Evolutionary conservation across 306 rosid species (phyloP), one percentile per base, ranked within the genome.

Genomic region (Cucurbita maxima): DNA sequence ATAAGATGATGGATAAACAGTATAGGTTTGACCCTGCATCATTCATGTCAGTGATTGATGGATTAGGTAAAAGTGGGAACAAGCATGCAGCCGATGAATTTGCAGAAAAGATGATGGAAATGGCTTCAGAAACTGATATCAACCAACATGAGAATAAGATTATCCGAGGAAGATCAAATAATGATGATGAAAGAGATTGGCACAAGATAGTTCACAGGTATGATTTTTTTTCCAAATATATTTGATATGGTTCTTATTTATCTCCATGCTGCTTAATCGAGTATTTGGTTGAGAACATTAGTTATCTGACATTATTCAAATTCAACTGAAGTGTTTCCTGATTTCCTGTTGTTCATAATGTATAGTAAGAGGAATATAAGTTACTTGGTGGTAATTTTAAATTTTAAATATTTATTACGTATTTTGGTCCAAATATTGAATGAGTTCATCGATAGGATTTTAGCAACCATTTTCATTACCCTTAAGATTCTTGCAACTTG

Each of bases 131-230:
- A 76, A 89, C 76, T 54, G 81, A 84, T 74, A 67, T 76, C 48
- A 71, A 22, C 77, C 84, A 48, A 75, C 75, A 37, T 56, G 81
- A 45, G 55, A 84, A 70, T 76, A 62, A 75, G 77, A 70, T 43
- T 56, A 44, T 53, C 61, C 77, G 56, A 64, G 76, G 83, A 79
- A 89, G 78, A 72, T 76, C 75, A 63, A 69, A 59, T 9, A 81
- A 83, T 34, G 38, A 56, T 76, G 78, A 74, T 50, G 81, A 79
- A 72, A 84, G 79, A 73, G 87, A 87, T 75, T 94, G 98, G 97
- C 88, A 74, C 79, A 87, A 82, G 77, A 84, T 89, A 58, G 72
- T 94, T 69, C 85, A 89, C 90, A 90, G 97, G 98, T 94, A 86
- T 63, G 69, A 74, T 45, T 58, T 67, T 51, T 76, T 58, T 67